Evolutionary conservation across 768 basidiomycete species (phyloP).

Genomic region (Naganishia vishniacii): DNA sequence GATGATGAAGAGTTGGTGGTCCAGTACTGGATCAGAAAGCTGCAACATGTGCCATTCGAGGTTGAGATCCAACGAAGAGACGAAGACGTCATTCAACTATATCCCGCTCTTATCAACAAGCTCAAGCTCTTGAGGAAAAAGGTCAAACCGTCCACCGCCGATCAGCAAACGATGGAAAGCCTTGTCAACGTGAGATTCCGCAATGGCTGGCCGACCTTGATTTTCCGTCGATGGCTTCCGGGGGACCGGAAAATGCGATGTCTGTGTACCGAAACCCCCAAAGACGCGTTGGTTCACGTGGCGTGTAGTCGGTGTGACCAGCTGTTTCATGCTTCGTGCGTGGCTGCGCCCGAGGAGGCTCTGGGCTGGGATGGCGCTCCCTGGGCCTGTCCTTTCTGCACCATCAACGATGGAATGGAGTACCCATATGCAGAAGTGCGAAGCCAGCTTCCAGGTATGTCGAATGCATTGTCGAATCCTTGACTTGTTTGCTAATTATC

Average conservation of each 20-base stretch:
- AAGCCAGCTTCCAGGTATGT: slow-evolving; percentile 14
- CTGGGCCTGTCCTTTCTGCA: slow-evolving; percentile 45
- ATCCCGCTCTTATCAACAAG: slow-evolving; percentile 30
- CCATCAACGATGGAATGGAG: slow-evolving; percentile 37
- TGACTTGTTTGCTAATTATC: too few species aligned
- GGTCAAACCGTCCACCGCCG: slow-evolving; percentile 1
- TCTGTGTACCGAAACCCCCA: slow-evolving; percentile 19
- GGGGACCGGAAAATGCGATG: slow-evolving; percentile 36
- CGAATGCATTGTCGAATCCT: neutral
- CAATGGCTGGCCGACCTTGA: slow-evolving; percentile 28
- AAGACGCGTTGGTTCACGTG: slow-evolving; percentile 28
- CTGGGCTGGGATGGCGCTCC: slow-evolving; percentile 22
- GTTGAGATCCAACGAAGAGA: neutral
- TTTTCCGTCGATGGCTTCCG: slow-evolving; percentile 31
- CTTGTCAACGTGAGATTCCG: slow-evolving; percentile 27
- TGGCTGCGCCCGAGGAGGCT: slow-evolving; percentile 30
- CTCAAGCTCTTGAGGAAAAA: slow-evolving; percentile 28
- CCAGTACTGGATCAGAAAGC: slow-evolving; percentile 24
- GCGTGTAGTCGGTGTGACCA: slow-evolving; percentile 37
- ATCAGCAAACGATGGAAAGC: slow-evolving; percentile 23
- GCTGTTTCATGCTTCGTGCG: slow-evolving; percentile 40
- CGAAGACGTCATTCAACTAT: neutral
- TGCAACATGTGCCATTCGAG: slow-evolving; percentile 19
- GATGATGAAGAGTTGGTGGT: slow-evolving; percentile 18
- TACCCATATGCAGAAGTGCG: slow-evolving; percentile 30